These are phyloP conservation scores for Arthrobotrys sinensis DNA, from an alignment of 2,329 filamentous ascomycete species.

Conservation along the genomic window DNA sequence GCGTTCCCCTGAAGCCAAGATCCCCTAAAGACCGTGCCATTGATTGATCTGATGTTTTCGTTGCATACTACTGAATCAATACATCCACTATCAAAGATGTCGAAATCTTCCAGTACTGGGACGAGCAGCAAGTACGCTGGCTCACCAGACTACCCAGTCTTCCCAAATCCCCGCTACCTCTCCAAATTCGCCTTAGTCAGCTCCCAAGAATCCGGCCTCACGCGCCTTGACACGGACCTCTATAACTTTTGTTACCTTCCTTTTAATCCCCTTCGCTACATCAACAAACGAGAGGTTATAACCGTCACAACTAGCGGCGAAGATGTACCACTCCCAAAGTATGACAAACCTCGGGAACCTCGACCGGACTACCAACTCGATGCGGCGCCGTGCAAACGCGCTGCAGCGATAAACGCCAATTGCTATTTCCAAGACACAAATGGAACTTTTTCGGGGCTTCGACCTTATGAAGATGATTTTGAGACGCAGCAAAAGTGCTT, in stretches of 20 bases:
- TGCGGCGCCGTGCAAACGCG: slow-evolving; percentile 37
- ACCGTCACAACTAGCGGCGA: background rate
- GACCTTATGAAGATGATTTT: slow-evolving; percentile 34
- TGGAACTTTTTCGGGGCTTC: slow-evolving; percentile 44
- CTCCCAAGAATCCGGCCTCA: slow-evolving; percentile 37
- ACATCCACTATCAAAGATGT: slow-evolving; percentile 24
- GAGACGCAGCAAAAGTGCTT: slow-evolving; percentile 46
- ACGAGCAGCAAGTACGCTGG: background rate
- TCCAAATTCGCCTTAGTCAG: slow-evolving; percentile 44
- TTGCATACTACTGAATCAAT: background rate
- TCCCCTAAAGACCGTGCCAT: background rate
- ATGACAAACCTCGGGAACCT: background rate
- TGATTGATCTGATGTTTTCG: background rate
- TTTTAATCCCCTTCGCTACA: slow-evolving; percentile 11
- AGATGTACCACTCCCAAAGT: slow-evolving; percentile 1
- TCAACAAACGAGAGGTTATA: slow-evolving; percentile 27
- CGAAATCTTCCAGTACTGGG: background rate
- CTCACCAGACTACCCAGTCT: slow-evolving; percentile 37
- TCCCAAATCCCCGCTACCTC: slow-evolving; percentile 36
- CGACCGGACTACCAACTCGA: slow-evolving; percentile 39
- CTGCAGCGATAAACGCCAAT: slow-evolving; percentile 49
- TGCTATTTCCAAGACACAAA: slow-evolving; percentile 55
- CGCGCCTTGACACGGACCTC: slow-evolving; percentile 46
- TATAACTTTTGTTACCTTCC: slow-evolving; percentile 52
- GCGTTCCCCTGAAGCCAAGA: slow-evolving; percentile 2